Base-by-base conservation (phyloP, 2,329 filamentous ascomycete species). In the Sodiomyces alkalinus region DNA sequence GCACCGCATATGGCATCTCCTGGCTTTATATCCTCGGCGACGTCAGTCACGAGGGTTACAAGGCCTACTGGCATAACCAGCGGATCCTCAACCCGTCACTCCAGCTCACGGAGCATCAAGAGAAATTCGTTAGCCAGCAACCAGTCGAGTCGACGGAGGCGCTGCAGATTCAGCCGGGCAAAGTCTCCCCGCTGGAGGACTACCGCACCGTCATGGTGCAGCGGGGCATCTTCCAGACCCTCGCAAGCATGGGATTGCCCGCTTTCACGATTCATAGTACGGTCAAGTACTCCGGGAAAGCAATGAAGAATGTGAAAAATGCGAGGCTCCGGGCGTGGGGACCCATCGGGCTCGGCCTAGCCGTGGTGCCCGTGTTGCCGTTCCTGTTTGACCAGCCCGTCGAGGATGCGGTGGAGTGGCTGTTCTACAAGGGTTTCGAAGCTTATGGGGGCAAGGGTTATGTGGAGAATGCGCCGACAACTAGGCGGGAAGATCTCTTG, bases 211-310 rank as follows among this genome's bases (percentile, higher is more conserved):
- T 98, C 5, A 92, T 94, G 80, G 77, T 75, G 15, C 82, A 98
- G 58, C 64, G 90, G 38, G 86, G 74, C 2, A 66, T 94, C 14
- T 98, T 98, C 56, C 90, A 98, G 56, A 74, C 73, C 39, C 36
- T 98, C 26, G 90, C 90, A 0, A 82, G 74, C 44, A 98, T 98
- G 90, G 90, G 82, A 2, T 53, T 96, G 39, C 90, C 87, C 1
- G 87, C 86, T 0, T 82, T 94, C 37, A 93, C 85, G 0, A 93
- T 96, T 33, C 87, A 94, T 53, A 85, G 77, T 36, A 78, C 96
- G 5, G 90, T 98, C 28, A 71, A 74, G 35, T 94, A 98, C 47
- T 86, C 81, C 1, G 85, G 90, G 1, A 64, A 64, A 21, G 83
- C 83, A n/a, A 52, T 98, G 60, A 93, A 87, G 58, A 64, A 80